Percentiles rank a stretch among this genome's conserved stretches.
These are phyloP conservation scores for Globisporangium megalacanthum DNA, from an alignment of 352 stramenopile genomes.

Conservation along the genomic window DNA sequence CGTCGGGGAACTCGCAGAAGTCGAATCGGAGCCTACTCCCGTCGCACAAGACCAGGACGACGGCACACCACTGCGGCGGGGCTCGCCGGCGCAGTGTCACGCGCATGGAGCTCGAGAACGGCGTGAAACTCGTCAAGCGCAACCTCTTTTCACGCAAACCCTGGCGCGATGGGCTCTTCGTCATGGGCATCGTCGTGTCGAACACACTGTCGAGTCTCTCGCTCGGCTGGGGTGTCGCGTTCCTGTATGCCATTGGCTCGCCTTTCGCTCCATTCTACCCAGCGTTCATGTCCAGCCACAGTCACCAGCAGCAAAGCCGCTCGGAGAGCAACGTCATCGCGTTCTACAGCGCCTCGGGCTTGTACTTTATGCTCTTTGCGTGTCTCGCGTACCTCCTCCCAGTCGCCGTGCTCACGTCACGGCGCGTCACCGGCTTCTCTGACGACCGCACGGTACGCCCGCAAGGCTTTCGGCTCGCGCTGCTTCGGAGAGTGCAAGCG, in stretches of 20 bases:
- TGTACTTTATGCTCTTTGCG: slow-evolving; percentile 25
- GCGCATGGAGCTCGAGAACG: slow-evolving; percentile 19
- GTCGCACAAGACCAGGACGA: not conserved
- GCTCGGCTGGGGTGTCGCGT: slow-evolving; percentile 15
- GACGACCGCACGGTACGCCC: not conserved
- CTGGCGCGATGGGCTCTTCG: slow-evolving; percentile 22
- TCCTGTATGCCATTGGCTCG: slow-evolving; percentile 22
- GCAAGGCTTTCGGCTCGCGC: slow-evolving; percentile 7
- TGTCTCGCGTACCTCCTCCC: slow-evolving; percentile 15
- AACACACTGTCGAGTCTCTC: slow-evolving; percentile 22
- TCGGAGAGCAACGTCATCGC: slow-evolving; percentile 1
- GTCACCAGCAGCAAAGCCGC: not conserved
- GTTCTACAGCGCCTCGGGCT: slow-evolving; percentile 16
- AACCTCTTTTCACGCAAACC: slow-evolving; percentile 23
- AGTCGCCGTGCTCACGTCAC: slow-evolving; percentile 12
- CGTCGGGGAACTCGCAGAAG: not conserved
- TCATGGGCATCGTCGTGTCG: slow-evolving; percentile 28
- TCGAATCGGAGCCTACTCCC: not conserved
- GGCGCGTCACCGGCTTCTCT: slow-evolving; percentile 14
- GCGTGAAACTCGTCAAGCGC: slow-evolving; percentile 22
- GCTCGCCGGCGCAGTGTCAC: slow-evolving; percentile 3
- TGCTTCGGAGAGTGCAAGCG: slow-evolving; percentile 4
- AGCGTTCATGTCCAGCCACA: not conserved
- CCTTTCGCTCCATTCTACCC: slow-evolving; percentile 16
- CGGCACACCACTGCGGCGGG: not conserved